Base-by-base conservation (phyloP, 257 asterid species). In the Cruciata laevipes region DNA sequence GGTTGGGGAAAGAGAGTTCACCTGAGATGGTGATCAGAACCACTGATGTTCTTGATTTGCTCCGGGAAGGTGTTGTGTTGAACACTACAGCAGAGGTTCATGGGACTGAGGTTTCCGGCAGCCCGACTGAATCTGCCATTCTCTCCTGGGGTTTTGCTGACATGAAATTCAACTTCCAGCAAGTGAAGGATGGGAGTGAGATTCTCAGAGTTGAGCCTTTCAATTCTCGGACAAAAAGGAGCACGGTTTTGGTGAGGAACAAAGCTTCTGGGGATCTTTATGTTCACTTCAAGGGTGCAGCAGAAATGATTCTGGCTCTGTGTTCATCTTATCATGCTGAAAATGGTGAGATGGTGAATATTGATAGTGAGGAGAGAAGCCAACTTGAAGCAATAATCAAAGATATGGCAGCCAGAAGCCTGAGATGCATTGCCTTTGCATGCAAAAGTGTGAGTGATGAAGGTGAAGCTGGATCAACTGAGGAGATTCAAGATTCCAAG, bases 41-140 rank as follows among this genome's bases (percentile, higher is more conserved):
- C 58, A 30, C 16, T 27, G 35, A 35, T 13, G 64, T 63, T 61
- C 53, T 49, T 31, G 40, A 61, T 20, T 9, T 24, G 8, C 70
- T 52, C 6, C 42, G 4, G 6, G 62, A 65, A 51, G 78, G 63
- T 23, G 66, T 33, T 11, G 70, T 61, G 17, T 11, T 53, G n/a
- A 74, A 74, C 27, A 74, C 73, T 24, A 63, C 69, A 1, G 78
- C 65, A 24, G 68, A 73, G 49, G 74, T 61, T 24, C 71, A 68
- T 16, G 65, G 27, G 20, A 7, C 47, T 18, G 73, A 67, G 53
- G 56, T 73, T 33, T 69, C 67, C 7, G 78, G 78, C 23, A 74
- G 70, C 55, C 78, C 78, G 7, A 69, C 78, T 40, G 78, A 74
- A 23, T 61, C 69, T 1, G 74, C 78, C 17, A 68, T 74, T 60